Evolutionary conservation across 345 rosid species (phyloP), one percentile per base, ranked within the genome.

Genomic region (Populus tremula): DNA sequence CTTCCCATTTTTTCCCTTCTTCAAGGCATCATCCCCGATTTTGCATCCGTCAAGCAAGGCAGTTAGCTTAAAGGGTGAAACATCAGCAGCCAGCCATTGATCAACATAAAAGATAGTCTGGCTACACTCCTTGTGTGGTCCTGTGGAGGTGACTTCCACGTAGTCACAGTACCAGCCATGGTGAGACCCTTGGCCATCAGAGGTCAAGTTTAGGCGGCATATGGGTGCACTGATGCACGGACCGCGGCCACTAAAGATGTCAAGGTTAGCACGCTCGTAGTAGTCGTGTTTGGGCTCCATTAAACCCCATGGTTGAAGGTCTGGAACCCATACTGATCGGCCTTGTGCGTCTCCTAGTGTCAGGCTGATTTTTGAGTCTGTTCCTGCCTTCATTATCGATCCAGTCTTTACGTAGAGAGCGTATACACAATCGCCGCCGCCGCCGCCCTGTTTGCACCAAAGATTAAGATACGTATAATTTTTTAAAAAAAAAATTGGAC

Each of bases 151-250:
- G 66, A 87, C 87, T 75, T 89, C 90, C 16, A 89, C 50, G 65
- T 84, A 85, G 16, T 85, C 84, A 45, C 88, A 89, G 78, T 81
- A 89, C 90, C 88, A 87, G n/a, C 90, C 89, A 21, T 81, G 88
- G 82, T 81, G 84, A 6, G 20, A 2, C 12, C 90, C 91, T 0
- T 83, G 76, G 29, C 90, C 90, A 23, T 87, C 87, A 0, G 90
- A 89, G 45, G 90, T 89, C 67, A 89, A 54, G 81, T 84, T 87
- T 54, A 89, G 87, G 50, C 86, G 63, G 76, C 91, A 89, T 1
- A 85, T 14, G 10, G 87, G 89, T 6, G 81, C 5, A 7, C 71
- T 81, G 8, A 85, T 66, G 81, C 91, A 89, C 0, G 78, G 81
- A 1, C 85, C 88, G 0, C 82, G 83, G 6, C 84, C 87, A 31